A percentile compares a stretch with the other conserved stretches of the same genome.
Conservation (phyloP, 345 rosid genomes). For the Adansonia digitata region DNA sequence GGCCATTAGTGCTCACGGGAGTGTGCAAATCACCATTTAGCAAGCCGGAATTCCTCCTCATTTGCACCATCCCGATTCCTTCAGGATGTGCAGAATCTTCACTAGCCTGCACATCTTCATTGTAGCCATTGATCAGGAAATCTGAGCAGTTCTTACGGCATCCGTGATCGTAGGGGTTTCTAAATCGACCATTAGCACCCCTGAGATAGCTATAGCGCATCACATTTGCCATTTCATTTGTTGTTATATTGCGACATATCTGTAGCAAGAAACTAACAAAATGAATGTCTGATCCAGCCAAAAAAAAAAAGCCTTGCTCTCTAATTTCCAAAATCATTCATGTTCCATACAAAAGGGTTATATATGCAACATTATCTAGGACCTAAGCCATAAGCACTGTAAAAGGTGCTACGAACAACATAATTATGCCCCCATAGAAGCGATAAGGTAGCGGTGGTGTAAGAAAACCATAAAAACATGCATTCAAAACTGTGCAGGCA, state of each 20-base stretch:
- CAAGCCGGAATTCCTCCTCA: constrained; percentile 43
- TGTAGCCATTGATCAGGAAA: constrained; percentile 80
- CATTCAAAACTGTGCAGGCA: background rate
- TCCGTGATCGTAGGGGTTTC: constrained; percentile 94
- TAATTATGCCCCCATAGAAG: background rate
- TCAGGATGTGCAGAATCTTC: constrained; percentile 51
- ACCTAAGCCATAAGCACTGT: background rate
- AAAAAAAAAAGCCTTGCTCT: background rate
- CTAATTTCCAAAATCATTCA: background rate
- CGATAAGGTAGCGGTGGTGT: background rate
- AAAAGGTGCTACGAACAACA: background rate
- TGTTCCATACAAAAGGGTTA: background rate
- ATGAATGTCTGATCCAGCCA: background rate
- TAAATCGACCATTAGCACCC: constrained; percentile 84
- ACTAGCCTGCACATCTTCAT: constrained; percentile 58
- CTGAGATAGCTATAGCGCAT: constrained; percentile 89
- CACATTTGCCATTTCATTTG: constrained; percentile 93
- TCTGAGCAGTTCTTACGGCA: constrained; percentile 79
- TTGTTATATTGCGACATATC: constrained; percentile 93
- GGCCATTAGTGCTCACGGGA: constrained; percentile 52
- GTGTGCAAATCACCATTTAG: constrained; percentile 41
- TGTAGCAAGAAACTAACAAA: constrained; percentile 20
- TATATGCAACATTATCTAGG: background rate
- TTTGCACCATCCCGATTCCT: constrained; percentile 78
- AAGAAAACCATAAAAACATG: background rate